Evolutionary conservation across 179 eudicot genomes (phyloP).

Genomic region (Heliamphora pulchella): DNA sequence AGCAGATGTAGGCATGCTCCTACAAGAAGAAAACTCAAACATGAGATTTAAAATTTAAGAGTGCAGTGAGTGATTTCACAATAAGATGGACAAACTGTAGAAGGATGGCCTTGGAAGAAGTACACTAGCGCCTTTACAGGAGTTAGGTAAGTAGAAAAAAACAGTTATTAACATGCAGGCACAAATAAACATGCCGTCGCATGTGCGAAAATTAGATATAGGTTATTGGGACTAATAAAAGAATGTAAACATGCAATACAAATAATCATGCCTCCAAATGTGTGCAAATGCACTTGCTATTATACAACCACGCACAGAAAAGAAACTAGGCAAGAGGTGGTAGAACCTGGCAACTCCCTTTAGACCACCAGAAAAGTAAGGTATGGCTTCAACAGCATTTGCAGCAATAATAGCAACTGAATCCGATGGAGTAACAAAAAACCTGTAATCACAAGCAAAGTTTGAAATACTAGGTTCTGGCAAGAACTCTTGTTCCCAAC

Average conservation of each 20-base stretch:
- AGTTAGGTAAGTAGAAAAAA: background rate
- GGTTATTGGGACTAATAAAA: background rate
- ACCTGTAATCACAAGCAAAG: constrained; percentile 41
- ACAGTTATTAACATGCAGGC: background rate
- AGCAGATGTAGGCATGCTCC: constrained; percentile 99
- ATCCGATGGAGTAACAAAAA: constrained; percentile 97
- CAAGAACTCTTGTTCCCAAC: constrained; percentile 9
- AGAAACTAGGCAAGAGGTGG: constrained; percentile 8
- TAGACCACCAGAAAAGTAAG: constrained; percentile 87
- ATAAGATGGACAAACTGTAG: background rate
- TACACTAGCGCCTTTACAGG: background rate
- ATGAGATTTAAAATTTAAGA: background rate
- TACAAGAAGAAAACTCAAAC: constrained; percentile 26
- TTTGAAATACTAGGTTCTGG: constrained; percentile 7
- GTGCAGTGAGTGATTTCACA: background rate
- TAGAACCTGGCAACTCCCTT: constrained; percentile 95
- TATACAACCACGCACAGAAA: background rate
- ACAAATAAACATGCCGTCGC: background rate
- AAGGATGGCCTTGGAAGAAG: background rate
- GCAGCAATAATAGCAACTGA: constrained; percentile 99
- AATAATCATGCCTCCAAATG: background rate
- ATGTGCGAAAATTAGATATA: background rate
- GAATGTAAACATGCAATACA: background rate
- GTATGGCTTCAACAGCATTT: constrained; percentile 86
- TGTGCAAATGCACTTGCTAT: background rate